These are phyloP conservation scores for Geotrichum siamense DNA, from an alignment of 1,139 yeast genomes.

Conservation along the genomic window DNA sequence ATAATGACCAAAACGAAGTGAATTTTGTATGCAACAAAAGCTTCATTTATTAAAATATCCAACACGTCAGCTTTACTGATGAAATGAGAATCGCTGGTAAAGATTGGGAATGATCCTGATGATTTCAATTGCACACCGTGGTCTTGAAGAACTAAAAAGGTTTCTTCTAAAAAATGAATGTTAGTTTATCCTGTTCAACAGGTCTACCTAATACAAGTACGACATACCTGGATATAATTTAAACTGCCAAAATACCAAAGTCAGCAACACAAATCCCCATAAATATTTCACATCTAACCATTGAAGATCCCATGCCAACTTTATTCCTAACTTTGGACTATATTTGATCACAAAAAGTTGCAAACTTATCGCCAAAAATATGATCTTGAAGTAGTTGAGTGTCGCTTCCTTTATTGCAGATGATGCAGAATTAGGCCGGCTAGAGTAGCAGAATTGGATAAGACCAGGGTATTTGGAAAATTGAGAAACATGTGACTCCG, in stretches of 20 bases:
- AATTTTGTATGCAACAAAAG: slow-evolving; percentile 50
- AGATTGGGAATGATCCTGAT: slow-evolving; percentile 18
- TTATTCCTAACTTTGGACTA: not conserved
- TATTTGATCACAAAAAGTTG: not conserved
- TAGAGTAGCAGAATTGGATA: slow-evolving; percentile 1
- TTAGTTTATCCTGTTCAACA: slow-evolving; percentile 1
- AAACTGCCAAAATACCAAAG: not conserved
- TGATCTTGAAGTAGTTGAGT: not conserved
- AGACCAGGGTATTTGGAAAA: not conserved
- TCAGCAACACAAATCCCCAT: not conserved
- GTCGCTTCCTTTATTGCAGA: not conserved
- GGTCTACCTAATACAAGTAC: not conserved
- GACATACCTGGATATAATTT: slow-evolving; percentile 8
- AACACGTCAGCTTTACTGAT: slow-evolving; percentile 45
- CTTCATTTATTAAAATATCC: slow-evolving; percentile 55
- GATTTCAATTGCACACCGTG: slow-evolving; percentile 31
- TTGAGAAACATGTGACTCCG: not conserved
- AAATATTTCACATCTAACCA: not conserved
- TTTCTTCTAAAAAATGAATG: slow-evolving; percentile 16
- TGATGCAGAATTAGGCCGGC: not conserved
- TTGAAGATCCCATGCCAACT: not conserved
- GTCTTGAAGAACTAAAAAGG: slow-evolving; percentile 28
- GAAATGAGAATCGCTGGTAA: slow-evolving; percentile 30
- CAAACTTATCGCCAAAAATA: not conserved
- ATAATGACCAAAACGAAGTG: slow-evolving; percentile 47